Evolutionary conservation across 768 basidiomycete species (phyloP), one percentile per base, ranked within the genome.

Genomic region (Pleurotus cornucopiae): DNA sequence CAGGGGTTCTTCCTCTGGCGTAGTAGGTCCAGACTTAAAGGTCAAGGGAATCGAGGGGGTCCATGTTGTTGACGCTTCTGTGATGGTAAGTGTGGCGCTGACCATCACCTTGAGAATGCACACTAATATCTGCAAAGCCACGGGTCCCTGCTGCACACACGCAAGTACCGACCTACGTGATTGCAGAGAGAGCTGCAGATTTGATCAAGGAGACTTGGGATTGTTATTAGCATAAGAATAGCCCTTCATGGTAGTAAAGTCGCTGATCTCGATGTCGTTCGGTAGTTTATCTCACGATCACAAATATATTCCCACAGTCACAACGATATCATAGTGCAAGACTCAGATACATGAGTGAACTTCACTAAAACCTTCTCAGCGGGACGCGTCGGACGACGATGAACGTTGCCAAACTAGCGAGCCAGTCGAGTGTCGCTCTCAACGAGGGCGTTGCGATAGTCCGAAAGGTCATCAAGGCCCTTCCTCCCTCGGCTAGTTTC

Each of bases 61-160:
- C 49, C 58, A 75, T 9, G 60, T 77, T 13, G 69, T 75, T 11
- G 73, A 77, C 61, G 71, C 73, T 2, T 73, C 71, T 16, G 66
- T 73, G 14, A 60, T 75, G 55, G 73, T 71, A 37, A 60, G 73
- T 53, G 2, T 44, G 23, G 25, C 23, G 9, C 14, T 12, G 21
- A 14, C 20, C 26, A 41, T 23, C 11, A 9, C 6, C 14, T 51
- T 4, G 30, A 18, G 11, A 25, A 40, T 13, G 20, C 16, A 47
- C n/a, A 39, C 47, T 54, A 12, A 44, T 43, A 20, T 45, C 41
- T 57, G 39, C 20, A 46, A 51, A 67, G 65, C 64, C 65, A 6
- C 62, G 63, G 34, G 53, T 70, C 13, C 63, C 66, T 2, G 60
- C 61, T 30, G 69, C 60, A 12, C 70, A 71, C 56, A 64, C 67